phyloP scores from a whole-genome alignment of 1,284 basidiomycete species.

The Sphaerobolus stellatus region DNA sequence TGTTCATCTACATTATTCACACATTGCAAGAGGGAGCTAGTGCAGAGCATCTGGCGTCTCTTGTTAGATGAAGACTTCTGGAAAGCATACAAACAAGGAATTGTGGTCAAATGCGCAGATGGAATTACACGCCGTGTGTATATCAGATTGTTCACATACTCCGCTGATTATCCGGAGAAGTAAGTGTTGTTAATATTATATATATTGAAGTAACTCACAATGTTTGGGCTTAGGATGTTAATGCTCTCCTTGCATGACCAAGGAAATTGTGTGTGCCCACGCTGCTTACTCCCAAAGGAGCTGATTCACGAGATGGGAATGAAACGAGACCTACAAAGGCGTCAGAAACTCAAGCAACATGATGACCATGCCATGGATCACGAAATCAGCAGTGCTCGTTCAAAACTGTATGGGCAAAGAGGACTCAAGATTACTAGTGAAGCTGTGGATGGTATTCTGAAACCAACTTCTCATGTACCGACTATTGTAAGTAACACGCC shows the following conservation, averaged over 20 bases:
- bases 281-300: no score
- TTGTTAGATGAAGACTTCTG: constrained; percentile 29
- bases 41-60: constrained; percentile 28
- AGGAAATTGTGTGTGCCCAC: no score
- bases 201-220: constrained; percentile 34
- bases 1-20: constrained; percentile 17
- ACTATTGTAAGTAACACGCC: neutral
- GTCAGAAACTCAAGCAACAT: no score
- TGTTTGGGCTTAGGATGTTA: constrained; percentile 12
- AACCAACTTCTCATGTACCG: neutral
- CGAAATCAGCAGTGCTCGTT: no score
- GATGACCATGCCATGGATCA: no score
- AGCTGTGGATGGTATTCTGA: neutral
- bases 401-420: no score
- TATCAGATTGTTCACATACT: neutral
- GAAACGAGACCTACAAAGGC: no score
- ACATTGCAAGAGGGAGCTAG: constrained; percentile 28
- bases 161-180: constrained; percentile 35
- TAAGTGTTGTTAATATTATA: constrained; percentile 16
- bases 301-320: no score
- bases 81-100: constrained; percentile 28
- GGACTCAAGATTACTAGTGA: neutral
- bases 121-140: constrained; percentile 9
- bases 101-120: constrained; percentile 24
- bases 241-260: no score